Evolutionary conservation across 2,329 filamentous ascomycete species (phyloP).

Genomic region (Ophiocordyceps camponoti-rufipedis): DNA sequence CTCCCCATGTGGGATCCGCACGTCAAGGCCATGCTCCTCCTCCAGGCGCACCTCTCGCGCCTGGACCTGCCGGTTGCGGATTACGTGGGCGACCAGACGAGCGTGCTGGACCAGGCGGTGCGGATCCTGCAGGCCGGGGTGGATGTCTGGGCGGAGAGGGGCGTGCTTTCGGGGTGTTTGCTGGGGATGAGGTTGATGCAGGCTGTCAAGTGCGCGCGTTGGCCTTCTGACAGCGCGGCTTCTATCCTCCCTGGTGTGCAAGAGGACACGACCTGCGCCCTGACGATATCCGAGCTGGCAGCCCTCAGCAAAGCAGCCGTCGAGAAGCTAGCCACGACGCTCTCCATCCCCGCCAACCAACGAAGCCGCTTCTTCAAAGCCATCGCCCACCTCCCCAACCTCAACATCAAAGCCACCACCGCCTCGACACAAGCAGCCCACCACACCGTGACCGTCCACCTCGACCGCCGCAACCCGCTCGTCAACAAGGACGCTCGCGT

Average conservation of each 20-base stretch:
- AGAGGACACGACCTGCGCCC: slow-evolving; percentile 19
- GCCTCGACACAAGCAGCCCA: slow-evolving; percentile 25
- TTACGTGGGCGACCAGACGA: slow-evolving; percentile 86
- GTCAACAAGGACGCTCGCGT: slow-evolving; percentile 52
- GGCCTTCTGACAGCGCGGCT: slow-evolving; percentile 66
- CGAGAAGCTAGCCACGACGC: slow-evolving; percentile 26
- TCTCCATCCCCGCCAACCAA: slow-evolving; percentile 27
- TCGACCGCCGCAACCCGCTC: slow-evolving; percentile 50
- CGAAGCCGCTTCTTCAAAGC: slow-evolving; percentile 37
- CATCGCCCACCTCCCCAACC: slow-evolving; percentile 46
- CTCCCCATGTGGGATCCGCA: slow-evolving; percentile 97
- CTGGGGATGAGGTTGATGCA: slow-evolving; percentile 77
- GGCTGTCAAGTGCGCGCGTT: slow-evolving; percentile 80
- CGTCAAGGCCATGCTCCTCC: slow-evolving; percentile 82
- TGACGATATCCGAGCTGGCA: slow-evolving; percentile 24
- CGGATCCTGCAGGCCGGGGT: slow-evolving; percentile 93
- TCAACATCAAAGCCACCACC: slow-evolving; percentile 41
- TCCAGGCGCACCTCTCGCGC: slow-evolving; percentile 89
- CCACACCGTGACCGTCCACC: slow-evolving; percentile 36
- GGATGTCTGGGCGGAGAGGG: slow-evolving; percentile 83
- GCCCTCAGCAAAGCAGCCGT: slow-evolving; percentile 15
- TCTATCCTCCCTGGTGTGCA: slow-evolving; percentile 63
- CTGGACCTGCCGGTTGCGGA: slow-evolving; percentile 87
- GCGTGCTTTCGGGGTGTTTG: slow-evolving; percentile 56
- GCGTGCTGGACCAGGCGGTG: slow-evolving; percentile 85